Evolutionary conservation across 345 rosid species (phyloP).

Genomic region (Rhodamnia rubescens): DNA sequence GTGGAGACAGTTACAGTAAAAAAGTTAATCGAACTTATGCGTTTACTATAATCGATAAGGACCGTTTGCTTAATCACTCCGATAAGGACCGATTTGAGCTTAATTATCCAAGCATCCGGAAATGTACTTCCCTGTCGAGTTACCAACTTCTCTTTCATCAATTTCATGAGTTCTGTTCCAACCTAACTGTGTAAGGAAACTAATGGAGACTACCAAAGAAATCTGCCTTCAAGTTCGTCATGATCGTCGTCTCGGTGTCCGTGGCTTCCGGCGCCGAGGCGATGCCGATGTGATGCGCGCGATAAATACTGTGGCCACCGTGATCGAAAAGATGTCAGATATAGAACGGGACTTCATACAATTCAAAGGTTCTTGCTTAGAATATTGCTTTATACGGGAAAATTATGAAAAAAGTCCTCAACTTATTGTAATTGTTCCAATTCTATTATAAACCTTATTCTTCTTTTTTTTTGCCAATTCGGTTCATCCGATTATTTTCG

Average conservation of each 20-base stretch:
- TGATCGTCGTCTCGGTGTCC: background rate
- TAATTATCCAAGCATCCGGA: too few species aligned
- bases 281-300: background rate
- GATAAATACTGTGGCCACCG: background rate
- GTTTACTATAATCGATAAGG: background rate
- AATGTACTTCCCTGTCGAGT: too few species aligned
- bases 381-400: background rate
- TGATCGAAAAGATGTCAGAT: background rate
- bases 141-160: background rate
- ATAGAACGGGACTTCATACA: background rate
- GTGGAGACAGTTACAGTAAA: too few species aligned
- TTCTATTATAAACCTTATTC: too few species aligned
- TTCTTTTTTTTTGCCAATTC: too few species aligned
- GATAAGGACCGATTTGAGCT: background rate
- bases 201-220: background rate
- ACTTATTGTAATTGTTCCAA: too few species aligned
- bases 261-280: background rate
- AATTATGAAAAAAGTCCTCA: too few species aligned
- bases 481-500: too few species aligned
- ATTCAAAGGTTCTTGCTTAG: accelerated
- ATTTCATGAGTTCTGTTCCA: background rate
- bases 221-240: background rate
- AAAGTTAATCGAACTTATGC: too few species aligned
- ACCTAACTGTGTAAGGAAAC: background rate
- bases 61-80: too few species aligned